Conservation (phyloP, 768 basidiomycete genomes). For the Podaxis sp. region DNA sequence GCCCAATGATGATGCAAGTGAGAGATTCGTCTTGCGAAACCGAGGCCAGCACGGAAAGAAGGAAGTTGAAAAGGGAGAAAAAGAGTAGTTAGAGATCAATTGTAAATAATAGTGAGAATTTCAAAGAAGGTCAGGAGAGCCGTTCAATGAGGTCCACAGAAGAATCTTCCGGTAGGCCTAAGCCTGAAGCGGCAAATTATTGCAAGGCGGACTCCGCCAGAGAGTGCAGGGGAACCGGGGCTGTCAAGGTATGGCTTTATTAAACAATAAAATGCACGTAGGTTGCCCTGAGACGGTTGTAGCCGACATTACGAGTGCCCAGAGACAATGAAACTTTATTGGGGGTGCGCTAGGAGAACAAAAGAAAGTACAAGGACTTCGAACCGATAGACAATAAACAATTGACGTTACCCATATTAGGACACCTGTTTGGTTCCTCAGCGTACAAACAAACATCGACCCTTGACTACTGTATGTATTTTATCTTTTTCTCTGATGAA, state of each 20-base stretch:
- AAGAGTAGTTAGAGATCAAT: conserved; percentile 8
- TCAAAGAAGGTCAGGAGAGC: conserved; percentile 3
- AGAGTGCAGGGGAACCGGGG: conserved; percentile 21
- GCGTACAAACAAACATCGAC: background rate
- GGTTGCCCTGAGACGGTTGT: background rate
- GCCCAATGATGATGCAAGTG: background rate
- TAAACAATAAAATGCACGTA: background rate
- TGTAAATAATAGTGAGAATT: conserved; percentile 5
- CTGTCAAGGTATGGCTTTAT: background rate
- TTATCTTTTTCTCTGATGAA: background rate
- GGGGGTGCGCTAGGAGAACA: conserved; percentile 6
- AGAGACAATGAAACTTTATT: background rate
- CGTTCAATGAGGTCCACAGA: conserved; percentile 1
- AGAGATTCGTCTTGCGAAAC: background rate
- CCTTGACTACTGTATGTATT: background rate
- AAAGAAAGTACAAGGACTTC: conserved; percentile 8
- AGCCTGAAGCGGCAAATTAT: conserved; percentile 12
- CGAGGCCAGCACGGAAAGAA: conserved; percentile 15
- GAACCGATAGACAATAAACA: background rate
- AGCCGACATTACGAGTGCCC: background rate
- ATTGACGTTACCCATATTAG: conserved; percentile 4
- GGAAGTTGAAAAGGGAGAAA: conserved; percentile 3
- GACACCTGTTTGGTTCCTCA: background rate
- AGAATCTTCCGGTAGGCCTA: background rate
- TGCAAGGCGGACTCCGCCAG: conserved; percentile 25